Evolutionary conservation across 257 asterid species (phyloP), one percentile per base, ranked within the genome.

Genomic region (Capsicum chinense): DNA sequence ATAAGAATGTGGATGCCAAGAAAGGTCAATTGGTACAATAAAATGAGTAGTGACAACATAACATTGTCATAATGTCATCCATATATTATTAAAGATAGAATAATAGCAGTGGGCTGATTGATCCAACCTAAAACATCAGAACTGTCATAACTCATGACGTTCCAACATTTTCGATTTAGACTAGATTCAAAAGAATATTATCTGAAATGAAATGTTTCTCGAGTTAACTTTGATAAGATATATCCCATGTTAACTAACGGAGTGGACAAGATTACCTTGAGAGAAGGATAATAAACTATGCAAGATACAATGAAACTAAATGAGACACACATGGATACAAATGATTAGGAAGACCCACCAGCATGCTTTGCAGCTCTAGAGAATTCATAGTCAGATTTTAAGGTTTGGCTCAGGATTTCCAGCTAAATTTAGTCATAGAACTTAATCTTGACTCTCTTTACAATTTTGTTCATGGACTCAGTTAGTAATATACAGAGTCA

Each of bases 261-360:
- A 13, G 21, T 26, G 21, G 17, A 74, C 47, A 73, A 2, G 21
- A 70, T 44, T 70, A 71, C 39, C 59, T 48, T 48, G 59, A 47
- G 80, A 73, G 59, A 19, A 47, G 59, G 59, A 11, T 48, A 37
- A 69, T 69, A 66, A 35, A 39, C 78, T 54, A 73, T 48, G 60
- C 60, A 73, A 73, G 9, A 73, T 47, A 73, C 17, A 11, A 47
- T 10, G 58, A 11, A 71, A 47, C 54, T 10, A 73, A 11, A 47
- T 11, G 59, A n/a, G 80, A n/a, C 57, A 73, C 39, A 73, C 10
- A 19, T 39, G 11, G 19, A 48, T 73, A 73, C 58, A 73, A 47
- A 48, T 19, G 35, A 48, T 19, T 73, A 19, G 80, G 80, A 73
- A 50, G 42, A 73, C 59, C 80, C 60, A 48, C 80, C 80, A 73